Percentiles rank a stretch among this genome's conserved stretches.
phyloP scores from a whole-genome alignment of 805 yeast genomes.

The Lipomyces sp. region DNA sequence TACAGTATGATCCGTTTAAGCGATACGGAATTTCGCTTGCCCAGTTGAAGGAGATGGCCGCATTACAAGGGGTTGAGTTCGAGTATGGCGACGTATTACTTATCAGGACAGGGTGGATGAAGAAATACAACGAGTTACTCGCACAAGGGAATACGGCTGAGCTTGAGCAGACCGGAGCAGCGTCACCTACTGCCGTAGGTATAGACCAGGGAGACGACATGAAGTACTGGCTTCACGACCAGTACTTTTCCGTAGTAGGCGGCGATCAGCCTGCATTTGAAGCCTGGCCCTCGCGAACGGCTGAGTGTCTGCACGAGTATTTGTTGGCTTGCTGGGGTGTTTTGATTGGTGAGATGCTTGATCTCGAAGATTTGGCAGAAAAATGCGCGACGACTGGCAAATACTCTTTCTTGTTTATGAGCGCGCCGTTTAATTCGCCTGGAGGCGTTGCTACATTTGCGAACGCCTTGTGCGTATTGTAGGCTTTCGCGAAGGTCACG shows the following conservation, averaged over 20 bases:
- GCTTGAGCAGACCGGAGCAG: conserved; percentile 21
- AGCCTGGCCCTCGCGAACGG: conserved; percentile 38
- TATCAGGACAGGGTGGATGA: conserved; percentile 44
- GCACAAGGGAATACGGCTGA: conserved; percentile 22
- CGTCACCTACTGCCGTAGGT: conserved; percentile 38
- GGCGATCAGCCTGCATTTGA: conserved; percentile 43
- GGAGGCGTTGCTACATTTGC: conserved; percentile 49
- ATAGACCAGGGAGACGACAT: conserved; percentile 42
- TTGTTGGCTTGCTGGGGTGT: conserved; percentile 47
- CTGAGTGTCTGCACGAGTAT: conserved; percentile 35
- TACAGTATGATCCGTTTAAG: conserved; percentile 41
- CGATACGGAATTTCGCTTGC: conserved; percentile 40
- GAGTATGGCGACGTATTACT: conserved; percentile 45
- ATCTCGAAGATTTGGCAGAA: conserved; percentile 44
- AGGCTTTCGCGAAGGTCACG: neutral
- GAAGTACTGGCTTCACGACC: conserved; percentile 42
- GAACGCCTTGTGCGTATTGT: conserved; percentile 53
- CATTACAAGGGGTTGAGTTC: conserved; percentile 40
- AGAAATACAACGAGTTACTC: conserved; percentile 40
- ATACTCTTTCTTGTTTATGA: conserved; percentile 45
- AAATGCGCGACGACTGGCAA: conserved; percentile 41
- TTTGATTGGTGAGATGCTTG: conserved; percentile 46
- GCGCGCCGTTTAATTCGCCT: conserved; percentile 45
- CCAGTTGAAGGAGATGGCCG: conserved; percentile 40
- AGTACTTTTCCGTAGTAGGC: conserved; percentile 44